Percentiles rank a stretch among this genome's conserved stretches.
Evolutionary conservation across 1,284 basidiomycete species (phyloP).

Genomic region (Malassezia japonica): DNA sequence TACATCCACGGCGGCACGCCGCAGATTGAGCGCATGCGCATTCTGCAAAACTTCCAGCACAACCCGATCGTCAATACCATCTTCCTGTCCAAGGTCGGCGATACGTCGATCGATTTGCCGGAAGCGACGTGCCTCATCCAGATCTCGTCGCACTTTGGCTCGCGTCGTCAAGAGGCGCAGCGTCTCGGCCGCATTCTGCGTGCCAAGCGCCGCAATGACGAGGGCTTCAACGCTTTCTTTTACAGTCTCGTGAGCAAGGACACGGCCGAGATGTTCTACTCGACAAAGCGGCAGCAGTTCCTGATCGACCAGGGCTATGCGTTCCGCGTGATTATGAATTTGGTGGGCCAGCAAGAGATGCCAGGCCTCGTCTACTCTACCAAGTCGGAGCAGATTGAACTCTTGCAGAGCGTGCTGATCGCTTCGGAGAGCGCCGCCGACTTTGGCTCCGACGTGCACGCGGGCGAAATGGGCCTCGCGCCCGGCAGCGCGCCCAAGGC

Average conservation of each 20-base stretch:
- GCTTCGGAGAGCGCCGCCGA: conserved; percentile 85
- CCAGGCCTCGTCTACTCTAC: conserved; percentile 84
- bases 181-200: conserved; percentile 83
- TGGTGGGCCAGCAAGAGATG: conserved; percentile 79
- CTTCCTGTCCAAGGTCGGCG: conserved; percentile 97
- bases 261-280: conserved; percentile 99
- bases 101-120: conserved; percentile 96
- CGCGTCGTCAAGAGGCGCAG: conserved; percentile 94
- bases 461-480: conserved; percentile 20
- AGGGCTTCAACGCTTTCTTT: conserved; percentile 99
- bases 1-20: conserved; percentile 96
- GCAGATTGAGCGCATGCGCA: conserved; percentile 89
- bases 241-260: conserved; percentile 98
- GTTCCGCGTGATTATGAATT: conserved; percentile 97
- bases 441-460: conserved; percentile 70
- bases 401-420: conserved; percentile 77
- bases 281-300: conserved; percentile 96
- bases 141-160: conserved; percentile 99
- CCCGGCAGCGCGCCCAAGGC: conserved; percentile 23
- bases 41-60: conserved; percentile 89
- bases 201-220: conserved; percentile 94
- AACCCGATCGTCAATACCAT: conserved; percentile 91
- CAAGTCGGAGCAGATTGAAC: conserved; percentile 84
- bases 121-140: conserved; percentile 99
- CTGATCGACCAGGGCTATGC: conserved; percentile 97